phyloP scores from a whole-genome alignment of 108 stramenopile species.

The Cyclotella atomus region DNA sequence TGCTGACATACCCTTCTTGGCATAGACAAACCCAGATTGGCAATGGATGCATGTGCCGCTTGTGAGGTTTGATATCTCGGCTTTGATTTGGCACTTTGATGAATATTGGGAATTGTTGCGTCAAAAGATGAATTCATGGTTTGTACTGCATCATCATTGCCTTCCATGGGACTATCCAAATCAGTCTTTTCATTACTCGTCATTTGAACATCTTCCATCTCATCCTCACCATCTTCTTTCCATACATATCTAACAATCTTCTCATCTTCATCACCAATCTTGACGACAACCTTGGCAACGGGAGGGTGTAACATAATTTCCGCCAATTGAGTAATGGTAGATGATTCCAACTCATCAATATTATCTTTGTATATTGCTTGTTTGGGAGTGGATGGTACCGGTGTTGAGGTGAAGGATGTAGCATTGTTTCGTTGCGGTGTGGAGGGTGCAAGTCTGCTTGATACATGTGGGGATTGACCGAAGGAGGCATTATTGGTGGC shows the following conservation, averaged over 20 bases:
- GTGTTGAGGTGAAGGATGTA: background rate
- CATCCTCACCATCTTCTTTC: background rate
- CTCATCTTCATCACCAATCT: background rate
- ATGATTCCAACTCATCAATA: slow-evolving; percentile 37
- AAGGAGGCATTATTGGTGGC: background rate
- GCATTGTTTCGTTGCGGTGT: background rate
- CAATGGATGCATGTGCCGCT: slow-evolving; percentile 22
- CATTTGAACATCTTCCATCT: too few species aligned
- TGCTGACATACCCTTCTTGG: slow-evolving; percentile 89
- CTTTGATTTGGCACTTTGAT: slow-evolving; percentile 1
- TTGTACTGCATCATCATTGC: background rate
- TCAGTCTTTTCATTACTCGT: background rate
- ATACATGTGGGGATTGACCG: background rate
- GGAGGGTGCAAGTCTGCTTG: background rate
- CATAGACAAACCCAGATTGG: slow-evolving; percentile 49
- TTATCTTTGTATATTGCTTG: slow-evolving; percentile 9
- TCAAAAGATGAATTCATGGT: background rate
- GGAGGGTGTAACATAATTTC: slow-evolving; percentile 51
- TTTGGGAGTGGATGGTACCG: background rate
- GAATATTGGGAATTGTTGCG: background rate
- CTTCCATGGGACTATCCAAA: background rate
- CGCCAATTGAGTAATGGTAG: slow-evolving; percentile 22
- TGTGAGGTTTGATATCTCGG: slow-evolving; percentile 16
- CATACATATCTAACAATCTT: background rate
- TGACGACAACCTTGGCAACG: background rate